Evolutionary conservation across 768 basidiomycete genomes (phyloP), one percentile per base, ranked within the genome.

Genomic region (Lentinula sp.): DNA sequence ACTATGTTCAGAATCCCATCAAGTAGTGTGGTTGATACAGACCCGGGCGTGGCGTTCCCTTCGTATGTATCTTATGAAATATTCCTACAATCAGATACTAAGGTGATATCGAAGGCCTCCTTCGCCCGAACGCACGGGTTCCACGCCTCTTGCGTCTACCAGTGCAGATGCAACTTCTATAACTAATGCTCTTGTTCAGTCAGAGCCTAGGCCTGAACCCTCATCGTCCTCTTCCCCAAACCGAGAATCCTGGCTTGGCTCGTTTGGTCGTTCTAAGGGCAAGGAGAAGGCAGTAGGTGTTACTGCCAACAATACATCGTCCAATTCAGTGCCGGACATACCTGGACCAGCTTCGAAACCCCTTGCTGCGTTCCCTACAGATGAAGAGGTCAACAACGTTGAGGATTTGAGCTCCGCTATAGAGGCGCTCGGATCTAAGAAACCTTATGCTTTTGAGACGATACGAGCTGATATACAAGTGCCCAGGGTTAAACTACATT

Each of bases 221-320:
- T 37, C 23, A 39, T 35, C 35, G 12, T 41, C 49, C 5, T 59
- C 58, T 10, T 59, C 58, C 2, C 68, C 7, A 7, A 42, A 23
- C 45, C 8, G 23, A 20, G 41, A 5, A 13, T 66, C 73, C 1
- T 78, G 76, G 77, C 74, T 79, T 57, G 67, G 63, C 12, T 63
- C 71, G 4, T 69, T 77, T 53, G 69, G 73, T 23, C 65, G 75
- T 58, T 66, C 67, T 0, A 68, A 63, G 54, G 68, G 68, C 7
- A 72, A 70, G 60, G 67, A 66, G 32, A 60, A 68, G 50, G 64
- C 71, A 28, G 63, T 56, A 20, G 68, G 70, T 61, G 52, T 61
- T 23, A 66, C 62, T 23, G 20, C 56, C 12, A 46, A 16, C 16
- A 46, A 20, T 32, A 12, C n/a, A 16, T 18, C 51, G 28, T 45